Evolutionary conservation across 768 basidiomycete genomes (phyloP).

Genomic region (Leccinum uliginosum): DNA sequence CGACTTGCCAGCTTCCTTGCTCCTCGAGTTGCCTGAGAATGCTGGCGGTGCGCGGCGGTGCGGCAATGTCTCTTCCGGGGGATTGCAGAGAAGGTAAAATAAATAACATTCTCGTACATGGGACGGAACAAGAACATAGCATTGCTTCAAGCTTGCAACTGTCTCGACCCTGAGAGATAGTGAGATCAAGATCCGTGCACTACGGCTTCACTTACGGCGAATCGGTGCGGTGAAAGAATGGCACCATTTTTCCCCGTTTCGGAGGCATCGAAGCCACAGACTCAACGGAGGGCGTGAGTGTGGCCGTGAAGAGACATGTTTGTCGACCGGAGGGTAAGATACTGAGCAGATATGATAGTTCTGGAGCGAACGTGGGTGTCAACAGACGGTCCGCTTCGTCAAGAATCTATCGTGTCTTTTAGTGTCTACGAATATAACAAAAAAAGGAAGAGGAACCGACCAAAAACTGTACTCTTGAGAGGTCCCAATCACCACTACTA

Average conservation of each 20-base stretch:
- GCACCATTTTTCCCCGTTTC: conserved; percentile 75
- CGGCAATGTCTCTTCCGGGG: conserved; percentile 71
- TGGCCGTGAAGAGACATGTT: conserved; percentile 96
- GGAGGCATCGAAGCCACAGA: conserved; percentile 68
- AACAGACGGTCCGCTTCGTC: conserved; percentile 96
- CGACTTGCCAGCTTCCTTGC: conserved; percentile 33
- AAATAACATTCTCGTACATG: conserved; percentile 93
- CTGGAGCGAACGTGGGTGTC: conserved; percentile 83
- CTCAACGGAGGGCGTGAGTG: conserved; percentile 84
- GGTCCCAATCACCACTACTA: conserved; percentile 71
- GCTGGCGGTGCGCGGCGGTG: conserved; percentile 64
- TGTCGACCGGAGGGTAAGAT: conserved; percentile 83
- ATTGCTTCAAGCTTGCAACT: conserved; percentile 81
- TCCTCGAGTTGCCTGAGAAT: conserved; percentile 14
- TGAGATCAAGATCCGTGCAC: background rate
- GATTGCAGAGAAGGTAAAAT: conserved; percentile 84
- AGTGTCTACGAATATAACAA: background rate
- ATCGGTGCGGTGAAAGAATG: conserved; percentile 79
- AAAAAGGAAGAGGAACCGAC: conserved; percentile 38
- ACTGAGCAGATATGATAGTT: conserved; percentile 73
- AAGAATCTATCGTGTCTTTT: conserved; percentile 58
- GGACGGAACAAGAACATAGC: conserved; percentile 89
- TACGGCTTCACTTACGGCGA: conserved; percentile 52
- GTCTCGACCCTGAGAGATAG: conserved; percentile 67
- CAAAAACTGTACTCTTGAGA: conserved; percentile 80